Base-by-base conservation (phyloP, 345 rosid species). In the Odontarrhena argentea region DNA sequence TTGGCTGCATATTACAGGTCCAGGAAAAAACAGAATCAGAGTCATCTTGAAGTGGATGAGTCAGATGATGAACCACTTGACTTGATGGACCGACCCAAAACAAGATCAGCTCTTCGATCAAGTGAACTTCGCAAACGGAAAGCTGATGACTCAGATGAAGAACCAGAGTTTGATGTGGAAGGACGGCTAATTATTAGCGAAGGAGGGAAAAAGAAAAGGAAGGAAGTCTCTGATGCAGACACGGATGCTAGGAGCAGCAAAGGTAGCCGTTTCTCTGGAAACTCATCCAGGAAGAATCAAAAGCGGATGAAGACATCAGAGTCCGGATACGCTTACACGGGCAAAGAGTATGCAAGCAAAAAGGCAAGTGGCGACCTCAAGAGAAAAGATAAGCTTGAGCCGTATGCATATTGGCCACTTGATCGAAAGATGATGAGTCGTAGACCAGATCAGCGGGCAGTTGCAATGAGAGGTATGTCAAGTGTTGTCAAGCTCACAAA, bases 401-500 rank as follows among this genome's bases (percentile, higher is more conserved):
- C 99, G 0, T 91, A 88, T 67, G 99, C 99, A 0, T 94, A 91
- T 66, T 94, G 99, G 99, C 97, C 99, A 2, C 86, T 94, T 6
- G 97, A 94, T 69, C 85, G 96, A 7, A 94, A 91, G 83, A 88
- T 94, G 97, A 87, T 91, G 89, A 91, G 97, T 72, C 84, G 87
- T 42, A 84, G 93, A 67, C 88, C 97, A 1, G 88, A 91, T 70
- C 97, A 91, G 60, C 81, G 85, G 41, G 96, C 91, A 8, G 86
- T 93, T 32, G 99, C 99, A 0, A 74, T 89, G 51, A 87, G 81
- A 73, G 99, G 99, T 9, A 91, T 94, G 92, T 75, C 87, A 2
- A 87, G 96, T 25, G 96, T 85, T 18, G 96, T 88, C 13, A 87
- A 79, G 65, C 70, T 90, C 84, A 75, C 97, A 5, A 90, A 86